Percentiles rank a stretch among this genome's conserved stretches.
Evolutionary conservation across 345 rosid species (phyloP).

Genomic region (Camelina sativa): DNA sequence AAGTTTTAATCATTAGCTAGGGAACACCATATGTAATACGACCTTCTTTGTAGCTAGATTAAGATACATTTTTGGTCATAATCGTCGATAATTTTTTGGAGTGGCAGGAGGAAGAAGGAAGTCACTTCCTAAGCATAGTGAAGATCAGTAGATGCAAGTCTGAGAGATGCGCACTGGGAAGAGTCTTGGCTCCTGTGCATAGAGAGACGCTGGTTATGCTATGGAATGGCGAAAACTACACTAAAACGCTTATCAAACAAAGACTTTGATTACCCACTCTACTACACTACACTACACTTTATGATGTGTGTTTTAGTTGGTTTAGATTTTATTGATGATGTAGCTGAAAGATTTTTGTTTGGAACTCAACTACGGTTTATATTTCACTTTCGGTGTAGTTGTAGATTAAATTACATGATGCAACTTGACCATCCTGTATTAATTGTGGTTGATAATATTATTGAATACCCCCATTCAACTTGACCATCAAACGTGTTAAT

Average conservation of each 20-base stretch:
- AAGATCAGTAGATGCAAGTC: conserved; percentile 70
- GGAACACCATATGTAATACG: background rate
- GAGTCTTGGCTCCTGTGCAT: conserved; percentile 49
- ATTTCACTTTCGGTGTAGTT: background rate
- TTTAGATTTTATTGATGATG: background rate
- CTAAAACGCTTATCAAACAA: conserved; percentile 61
- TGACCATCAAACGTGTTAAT: background rate
- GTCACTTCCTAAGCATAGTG: conserved; percentile 49
- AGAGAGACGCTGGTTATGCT: conserved; percentile 59
- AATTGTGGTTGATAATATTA: background rate
- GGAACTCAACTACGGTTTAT: background rate
- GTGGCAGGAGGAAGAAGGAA: conserved; percentile 40
- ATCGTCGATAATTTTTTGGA: background rate
- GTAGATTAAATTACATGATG: background rate
- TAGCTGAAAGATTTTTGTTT: conserved; percentile 11
- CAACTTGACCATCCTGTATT: background rate
- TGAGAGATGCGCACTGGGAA: conserved; percentile 44
- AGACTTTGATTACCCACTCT: conserved; percentile 48
- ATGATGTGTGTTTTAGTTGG: background rate
- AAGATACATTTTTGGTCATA: background rate
- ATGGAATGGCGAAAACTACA: conserved; percentile 53
- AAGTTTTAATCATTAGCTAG: conserved; percentile 5
- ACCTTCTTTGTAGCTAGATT: background rate
- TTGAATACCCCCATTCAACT: too few species aligned
- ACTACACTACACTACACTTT: background rate